Conservation (phyloP, 176 grass and related monocot species). For the Phoenix roebelenii region DNA sequence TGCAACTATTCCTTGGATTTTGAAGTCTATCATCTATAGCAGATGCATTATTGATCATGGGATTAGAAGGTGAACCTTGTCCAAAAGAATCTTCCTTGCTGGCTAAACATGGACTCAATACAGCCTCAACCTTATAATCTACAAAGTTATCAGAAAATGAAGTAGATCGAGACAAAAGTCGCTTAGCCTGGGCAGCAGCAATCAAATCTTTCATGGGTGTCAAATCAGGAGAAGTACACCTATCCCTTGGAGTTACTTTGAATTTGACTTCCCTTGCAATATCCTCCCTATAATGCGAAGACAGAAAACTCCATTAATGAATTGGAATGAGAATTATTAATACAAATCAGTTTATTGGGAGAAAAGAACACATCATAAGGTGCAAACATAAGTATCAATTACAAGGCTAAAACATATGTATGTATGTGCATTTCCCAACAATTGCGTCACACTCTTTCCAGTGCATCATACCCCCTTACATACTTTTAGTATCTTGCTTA, state of each 20-base stretch:
- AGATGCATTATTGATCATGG: conserved; percentile 22
- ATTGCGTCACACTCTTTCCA: no score
- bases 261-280: conserved; percentile 31
- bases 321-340: no score
- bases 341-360: no score
- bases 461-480: no score
- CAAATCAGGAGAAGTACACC: conserved; percentile 44
- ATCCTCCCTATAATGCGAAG: conserved; percentile 56
- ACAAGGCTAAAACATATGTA: no score
- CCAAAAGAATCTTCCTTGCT: conserved; percentile 43
- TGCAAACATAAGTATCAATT: no score
- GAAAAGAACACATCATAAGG: no score
- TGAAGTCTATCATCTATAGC: conserved; percentile 33
- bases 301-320: conserved; percentile 2
- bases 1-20: conserved; percentile 32
- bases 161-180: conserved; percentile 40
- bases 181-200: conserved; percentile 51
- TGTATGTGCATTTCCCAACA: no score
- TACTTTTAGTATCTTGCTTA: no score
- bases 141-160: conserved; percentile 54
- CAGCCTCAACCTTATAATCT: conserved; percentile 43
- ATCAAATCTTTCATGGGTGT: conserved; percentile 58
- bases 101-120: conserved; percentile 28
- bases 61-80: conserved; percentile 50
- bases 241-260: conserved; percentile 32